These are phyloP conservation scores for Letharia lupina DNA, from an alignment of 495 filamentous ascomycete genomes.

Conservation along the genomic window DNA sequence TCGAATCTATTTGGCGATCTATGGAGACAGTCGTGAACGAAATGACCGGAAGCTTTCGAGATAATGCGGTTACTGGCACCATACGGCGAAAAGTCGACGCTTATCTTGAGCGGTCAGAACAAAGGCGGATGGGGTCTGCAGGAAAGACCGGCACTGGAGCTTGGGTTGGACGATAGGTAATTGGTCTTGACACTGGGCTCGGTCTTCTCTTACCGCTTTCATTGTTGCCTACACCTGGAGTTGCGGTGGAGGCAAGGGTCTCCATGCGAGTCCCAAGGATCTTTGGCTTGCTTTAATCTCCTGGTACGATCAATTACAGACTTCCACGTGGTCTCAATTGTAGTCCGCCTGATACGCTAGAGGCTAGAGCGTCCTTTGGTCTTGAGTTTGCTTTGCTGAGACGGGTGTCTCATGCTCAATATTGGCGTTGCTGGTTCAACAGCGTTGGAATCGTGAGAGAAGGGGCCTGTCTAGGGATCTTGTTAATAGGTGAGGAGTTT, in stretches of 20 bases:
- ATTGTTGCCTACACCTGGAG: neutral
- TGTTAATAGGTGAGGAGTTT: neutral
- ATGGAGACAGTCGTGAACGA: no score
- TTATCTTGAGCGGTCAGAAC: no score
- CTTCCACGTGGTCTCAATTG: no score
- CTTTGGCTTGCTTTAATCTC: neutral
- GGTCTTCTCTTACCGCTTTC: no score
- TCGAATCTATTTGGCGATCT: no score
- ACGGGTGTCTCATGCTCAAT: neutral
- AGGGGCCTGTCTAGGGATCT: neutral
- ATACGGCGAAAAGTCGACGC: no score
- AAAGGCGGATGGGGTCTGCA: no score
- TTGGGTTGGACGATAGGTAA: neutral
- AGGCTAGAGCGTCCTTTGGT: neutral
- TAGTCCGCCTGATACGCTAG: neutral
- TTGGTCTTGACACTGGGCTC: neutral
- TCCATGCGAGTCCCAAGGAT: neutral
- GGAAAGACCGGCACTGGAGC: no score
- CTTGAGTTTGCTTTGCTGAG: neutral
- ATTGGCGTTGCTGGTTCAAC: neutral
- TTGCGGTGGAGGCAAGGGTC: neutral
- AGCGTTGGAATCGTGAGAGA: neutral
- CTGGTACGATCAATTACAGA: neutral
- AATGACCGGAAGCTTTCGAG: no score
- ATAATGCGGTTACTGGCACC: no score